Conservation (phyloP, 2,329 filamentous ascomycete genomes). For the Cadophora sp. region DNA sequence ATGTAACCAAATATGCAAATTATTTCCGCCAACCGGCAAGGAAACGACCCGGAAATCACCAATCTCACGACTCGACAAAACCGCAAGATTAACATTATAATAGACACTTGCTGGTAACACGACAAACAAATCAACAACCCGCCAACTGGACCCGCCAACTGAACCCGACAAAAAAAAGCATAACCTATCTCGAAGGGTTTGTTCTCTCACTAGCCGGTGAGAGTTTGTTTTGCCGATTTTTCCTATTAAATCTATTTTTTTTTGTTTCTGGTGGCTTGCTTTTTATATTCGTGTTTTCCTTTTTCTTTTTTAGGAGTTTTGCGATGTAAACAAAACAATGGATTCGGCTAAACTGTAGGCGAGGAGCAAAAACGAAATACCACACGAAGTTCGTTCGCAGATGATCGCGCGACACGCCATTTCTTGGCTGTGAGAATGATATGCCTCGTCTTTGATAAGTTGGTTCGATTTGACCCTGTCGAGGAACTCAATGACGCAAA, state of each 20-base stretch:
- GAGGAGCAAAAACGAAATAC: background rate
- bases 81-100: background rate
- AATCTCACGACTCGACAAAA: background rate
- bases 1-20: background rate
- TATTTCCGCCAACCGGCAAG: slow-evolving; percentile 7
- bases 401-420: no score
- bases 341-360: background rate
- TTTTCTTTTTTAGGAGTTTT: background rate
- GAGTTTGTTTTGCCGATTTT: slow-evolving; percentile 13
- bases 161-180: slow-evolving; percentile 7
- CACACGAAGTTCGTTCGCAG: background rate
- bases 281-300: background rate
- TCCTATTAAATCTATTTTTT: background rate
- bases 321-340: background rate
- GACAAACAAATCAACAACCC: background rate
- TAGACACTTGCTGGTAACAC: slow-evolving; percentile 6
- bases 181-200: slow-evolving; percentile 13
- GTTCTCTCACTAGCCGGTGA: slow-evolving; percentile 10
- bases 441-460: no score
- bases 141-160: no score
- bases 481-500: no score
- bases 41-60: background rate
- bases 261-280: background rate
- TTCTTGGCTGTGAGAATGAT: no score
- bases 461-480: no score